Percentiles rank a stretch among this genome's conserved stretches.
These are phyloP conservation scores for Ceratocystis colombiana DNA, from an alignment of 2,329 filamentous ascomycete species.

Conservation along the genomic window DNA sequence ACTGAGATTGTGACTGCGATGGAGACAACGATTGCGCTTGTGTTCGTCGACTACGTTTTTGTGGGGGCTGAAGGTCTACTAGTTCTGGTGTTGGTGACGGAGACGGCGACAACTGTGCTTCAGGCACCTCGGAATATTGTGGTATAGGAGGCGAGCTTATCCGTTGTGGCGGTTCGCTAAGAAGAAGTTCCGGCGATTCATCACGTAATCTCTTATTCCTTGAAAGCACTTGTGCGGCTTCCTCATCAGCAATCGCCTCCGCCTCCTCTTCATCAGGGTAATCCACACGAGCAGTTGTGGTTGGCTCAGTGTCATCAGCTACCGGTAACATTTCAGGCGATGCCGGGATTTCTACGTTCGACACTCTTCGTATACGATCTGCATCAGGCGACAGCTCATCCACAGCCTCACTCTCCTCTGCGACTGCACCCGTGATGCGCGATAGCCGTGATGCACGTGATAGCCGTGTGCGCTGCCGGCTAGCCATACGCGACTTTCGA, in stretches of 20 bases:
- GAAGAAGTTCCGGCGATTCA: conserved; percentile 14
- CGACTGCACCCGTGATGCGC: conserved; percentile 1
- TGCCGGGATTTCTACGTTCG: conserved; percentile 25
- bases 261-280: conserved; percentile 32
- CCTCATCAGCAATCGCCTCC: conserved; percentile 37
- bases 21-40: conserved; percentile 19
- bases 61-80: conserved; percentile 26
- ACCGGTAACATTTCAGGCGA: conserved; percentile 22
- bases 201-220: conserved; percentile 31
- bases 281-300: conserved; percentile 27
- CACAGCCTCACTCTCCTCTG: conserved; percentile 25
- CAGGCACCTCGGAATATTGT: neutral
- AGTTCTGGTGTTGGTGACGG: conserved; percentile 26
- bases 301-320: conserved; percentile 26
- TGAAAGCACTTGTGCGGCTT: conserved; percentile 30
- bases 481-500: conserved; percentile 32
- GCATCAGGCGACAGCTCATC: conserved; percentile 34
- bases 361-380: neutral
- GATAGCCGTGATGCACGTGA: conserved; percentile 17
- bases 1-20: conserved; percentile 14
- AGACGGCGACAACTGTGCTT: conserved; percentile 7
- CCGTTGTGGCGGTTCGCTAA: conserved; percentile 14
- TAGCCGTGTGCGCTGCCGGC: conserved; percentile 16
- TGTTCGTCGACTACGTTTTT: conserved; percentile 27
- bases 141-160: neutral